A percentile compares a stretch with the other conserved stretches of the same genome.
Conservation (phyloP, 1,139 yeast species). For the Dujonia santamariae region DNA sequence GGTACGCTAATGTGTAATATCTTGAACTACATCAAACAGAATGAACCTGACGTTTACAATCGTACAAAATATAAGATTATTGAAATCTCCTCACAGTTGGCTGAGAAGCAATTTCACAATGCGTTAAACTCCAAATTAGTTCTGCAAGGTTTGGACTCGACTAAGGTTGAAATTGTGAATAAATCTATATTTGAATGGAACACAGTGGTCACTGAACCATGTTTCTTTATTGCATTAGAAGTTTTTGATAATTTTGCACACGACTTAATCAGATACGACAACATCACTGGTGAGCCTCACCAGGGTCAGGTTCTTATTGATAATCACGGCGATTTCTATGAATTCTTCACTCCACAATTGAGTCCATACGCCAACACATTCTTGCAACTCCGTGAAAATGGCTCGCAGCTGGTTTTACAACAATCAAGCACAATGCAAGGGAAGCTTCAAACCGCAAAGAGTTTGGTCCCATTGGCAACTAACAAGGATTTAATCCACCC, state of each 20-base stretch:
- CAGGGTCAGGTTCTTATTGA: constrained; percentile 81
- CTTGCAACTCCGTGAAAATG: constrained; percentile 52
- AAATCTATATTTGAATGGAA: constrained; percentile 79
- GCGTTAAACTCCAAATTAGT: constrained; percentile 34
- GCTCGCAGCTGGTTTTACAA: constrained; percentile 32
- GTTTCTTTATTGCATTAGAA: constrained; percentile 78
- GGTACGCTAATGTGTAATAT: constrained; percentile 83
- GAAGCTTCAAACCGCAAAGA: constrained; percentile 21
- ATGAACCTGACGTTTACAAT: constrained; percentile 70
- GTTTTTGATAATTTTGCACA: constrained; percentile 86
- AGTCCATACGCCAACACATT: constrained; percentile 59
- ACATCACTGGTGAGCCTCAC: constrained; percentile 60
- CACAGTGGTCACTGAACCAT: constrained; percentile 59
- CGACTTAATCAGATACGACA: constrained; percentile 76
- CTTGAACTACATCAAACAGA: constrained; percentile 58
- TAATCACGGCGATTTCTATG: constrained; percentile 72
- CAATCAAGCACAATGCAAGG: constrained; percentile 19
- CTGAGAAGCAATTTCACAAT: constrained; percentile 53
- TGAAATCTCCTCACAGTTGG: constrained; percentile 71
- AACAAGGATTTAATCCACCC: constrained; percentile 39
- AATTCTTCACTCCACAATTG: constrained; percentile 67
- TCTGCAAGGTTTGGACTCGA: constrained; percentile 39
- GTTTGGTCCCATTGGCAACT: constrained; percentile 28
- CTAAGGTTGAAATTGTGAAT: constrained; percentile 63
- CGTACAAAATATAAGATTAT: constrained; percentile 70